Base-by-base conservation (phyloP, 1,139 yeast species). In the Saccharomyces hybrid region DNA sequence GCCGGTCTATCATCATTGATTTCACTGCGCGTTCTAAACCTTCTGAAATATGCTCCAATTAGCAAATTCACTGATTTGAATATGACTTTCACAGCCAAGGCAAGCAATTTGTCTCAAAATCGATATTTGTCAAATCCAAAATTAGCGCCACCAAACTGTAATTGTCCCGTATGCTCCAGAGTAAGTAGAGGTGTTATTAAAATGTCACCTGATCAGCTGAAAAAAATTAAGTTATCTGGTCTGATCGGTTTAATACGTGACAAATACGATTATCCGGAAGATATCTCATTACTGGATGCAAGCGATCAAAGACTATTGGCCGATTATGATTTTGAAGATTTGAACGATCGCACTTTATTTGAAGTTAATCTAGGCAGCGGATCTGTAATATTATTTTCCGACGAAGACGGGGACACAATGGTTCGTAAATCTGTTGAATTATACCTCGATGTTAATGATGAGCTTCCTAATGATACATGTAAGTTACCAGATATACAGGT, bases 271-370 rank as follows among this genome's bases (percentile, higher is more conserved):
- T 89, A 82, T 66, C 77, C 79, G 4, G 88, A 83, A 23, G 96
- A 86, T 55, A 74, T 89, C 1, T 76, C 87, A 4, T 74, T 93
- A 0, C 70, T 87, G 26, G 79, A 87, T 44, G 76, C 84, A 30
- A 82, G 80, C 2, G 72, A 78, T 25, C 81, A 84, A 38, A 80
- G 78, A 59, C 75, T 93, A 57, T 71, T 95, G 9, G 89, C 88
- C 64, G 99, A 95, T 70, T 78, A 78, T 52, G 99, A 95, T 65
- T 89, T 88, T 69, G 97, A 89, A 53, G 98, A 91, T 65, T 85
- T 91, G 64, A 63, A 78, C 7, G 75, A 74, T 0, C 75, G 74
- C 48, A 69, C 76, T 0, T 71, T 93, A 23, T 57, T 61, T 0
- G 81, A 80, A 2, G 70, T 93, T 26, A 86, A 85, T 5, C 73